A percentile compares a stretch with the other conserved stretches of the same genome.
These are phyloP conservation scores for Exsudoporus frostii DNA, from an alignment of 768 basidiomycete species.

Conservation along the genomic window DNA sequence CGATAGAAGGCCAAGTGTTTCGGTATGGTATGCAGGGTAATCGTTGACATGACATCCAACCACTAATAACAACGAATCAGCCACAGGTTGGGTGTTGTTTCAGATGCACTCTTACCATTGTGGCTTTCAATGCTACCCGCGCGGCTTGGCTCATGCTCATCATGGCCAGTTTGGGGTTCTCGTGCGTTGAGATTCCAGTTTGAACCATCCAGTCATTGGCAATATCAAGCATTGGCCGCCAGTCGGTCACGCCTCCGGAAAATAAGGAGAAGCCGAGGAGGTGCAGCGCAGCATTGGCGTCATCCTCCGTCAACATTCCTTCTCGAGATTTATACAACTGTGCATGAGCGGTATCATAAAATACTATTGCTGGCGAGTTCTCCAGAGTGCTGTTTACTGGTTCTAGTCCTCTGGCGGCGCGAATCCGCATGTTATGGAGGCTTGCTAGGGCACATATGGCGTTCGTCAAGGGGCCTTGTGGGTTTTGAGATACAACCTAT, in stretches of 20 bases:
- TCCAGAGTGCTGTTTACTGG: constrained; percentile 50
- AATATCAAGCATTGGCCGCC: constrained; percentile 66
- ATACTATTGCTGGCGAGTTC: constrained; percentile 57
- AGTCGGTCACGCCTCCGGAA: constrained; percentile 64
- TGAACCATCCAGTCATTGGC: constrained; percentile 75
- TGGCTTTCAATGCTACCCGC: constrained; percentile 64
- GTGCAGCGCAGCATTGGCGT: constrained; percentile 77
- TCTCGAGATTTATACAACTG: constrained; percentile 57
- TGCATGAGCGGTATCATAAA: constrained; percentile 65
- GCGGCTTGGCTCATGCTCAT: constrained; percentile 50
- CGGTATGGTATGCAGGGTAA: constrained; percentile 59
- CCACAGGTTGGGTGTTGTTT: background rate
- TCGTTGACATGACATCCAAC: constrained; percentile 71
- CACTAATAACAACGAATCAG: constrained; percentile 47
- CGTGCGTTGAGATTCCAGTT: constrained; percentile 58
- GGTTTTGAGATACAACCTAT: constrained; percentile 56
- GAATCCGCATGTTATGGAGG: constrained; percentile 62
- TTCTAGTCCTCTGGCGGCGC: constrained; percentile 61
- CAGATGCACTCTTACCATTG: constrained; percentile 53
- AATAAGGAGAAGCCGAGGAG: constrained; percentile 72
- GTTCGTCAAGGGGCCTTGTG: constrained; percentile 66
- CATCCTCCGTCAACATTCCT: constrained; percentile 57
- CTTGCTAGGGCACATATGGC: constrained; percentile 75
- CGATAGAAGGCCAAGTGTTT: constrained; percentile 66
- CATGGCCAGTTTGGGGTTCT: constrained; percentile 61